A percentile compares a stretch with the other conserved stretches of the same genome.
Conservation (phyloP, 768 basidiomycete genomes). For the Punctularia strigosozonata region DNA sequence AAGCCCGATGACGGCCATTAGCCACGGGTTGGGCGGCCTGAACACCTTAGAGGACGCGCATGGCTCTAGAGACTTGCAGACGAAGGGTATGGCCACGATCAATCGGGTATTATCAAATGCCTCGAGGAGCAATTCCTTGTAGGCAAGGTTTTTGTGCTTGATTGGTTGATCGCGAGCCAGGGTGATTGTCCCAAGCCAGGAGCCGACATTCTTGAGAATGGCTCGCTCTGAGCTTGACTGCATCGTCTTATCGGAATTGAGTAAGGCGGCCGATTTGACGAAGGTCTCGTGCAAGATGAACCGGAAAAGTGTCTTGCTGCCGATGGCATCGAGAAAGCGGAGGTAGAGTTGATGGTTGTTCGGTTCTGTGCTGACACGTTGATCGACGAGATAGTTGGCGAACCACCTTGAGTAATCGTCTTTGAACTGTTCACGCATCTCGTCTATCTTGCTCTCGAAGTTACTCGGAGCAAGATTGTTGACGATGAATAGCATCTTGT, state of each 20-base stretch:
- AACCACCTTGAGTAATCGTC: conserved; percentile 89
- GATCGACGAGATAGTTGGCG: conserved; percentile 93
- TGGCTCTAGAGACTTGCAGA: conserved; percentile 92
- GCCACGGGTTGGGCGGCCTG: conserved; percentile 95
- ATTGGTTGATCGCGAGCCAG: conserved; percentile 89
- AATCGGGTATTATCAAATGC: conserved; percentile 88
- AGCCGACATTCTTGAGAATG: conserved; percentile 85
- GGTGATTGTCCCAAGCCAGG: conserved; percentile 92
- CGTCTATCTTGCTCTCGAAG: conserved; percentile 75
- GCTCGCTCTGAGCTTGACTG: conserved; percentile 77
- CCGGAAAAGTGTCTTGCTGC: conserved; percentile 51
- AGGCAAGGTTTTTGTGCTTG: conserved; percentile 84
- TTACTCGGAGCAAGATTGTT: conserved; percentile 95
- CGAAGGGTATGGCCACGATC: conserved; percentile 92
- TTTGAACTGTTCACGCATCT: conserved; percentile 79
- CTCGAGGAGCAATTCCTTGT: conserved; percentile 96
- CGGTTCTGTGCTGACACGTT: conserved; percentile 89
- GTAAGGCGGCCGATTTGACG: conserved; percentile 68
- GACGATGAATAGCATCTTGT: conserved; percentile 93
- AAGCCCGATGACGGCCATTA: conserved; percentile 89
- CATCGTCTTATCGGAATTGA: conserved; percentile 88
- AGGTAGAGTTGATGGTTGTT: conserved; percentile 96
- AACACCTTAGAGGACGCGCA: conserved; percentile 87
- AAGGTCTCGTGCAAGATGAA: conserved; percentile 92
- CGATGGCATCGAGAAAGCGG: conserved; percentile 81